Evolutionary conservation across 2,329 filamentous ascomycete genomes (phyloP).

Genomic region (Seiridium unicorne): DNA sequence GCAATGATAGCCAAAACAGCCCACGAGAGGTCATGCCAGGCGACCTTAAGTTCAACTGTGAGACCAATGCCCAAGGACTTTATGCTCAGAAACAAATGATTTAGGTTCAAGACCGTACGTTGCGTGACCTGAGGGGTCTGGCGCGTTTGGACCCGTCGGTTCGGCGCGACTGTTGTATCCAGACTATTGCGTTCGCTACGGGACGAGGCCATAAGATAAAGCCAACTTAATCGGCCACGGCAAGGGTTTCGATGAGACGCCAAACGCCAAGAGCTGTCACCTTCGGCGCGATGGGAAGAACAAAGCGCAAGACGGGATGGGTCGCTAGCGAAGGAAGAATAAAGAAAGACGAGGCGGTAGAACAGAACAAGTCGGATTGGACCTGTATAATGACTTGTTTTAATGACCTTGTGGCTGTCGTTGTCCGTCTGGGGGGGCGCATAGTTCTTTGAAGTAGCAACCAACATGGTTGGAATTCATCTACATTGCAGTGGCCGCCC

Average conservation of each 20-base stretch:
- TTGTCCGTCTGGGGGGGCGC: too few species aligned
- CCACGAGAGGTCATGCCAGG: too few species aligned
- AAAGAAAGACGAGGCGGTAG: too few species aligned
- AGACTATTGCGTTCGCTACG: background rate
- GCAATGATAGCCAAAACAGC: too few species aligned
- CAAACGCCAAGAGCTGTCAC: background rate
- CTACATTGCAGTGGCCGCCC: too few species aligned
- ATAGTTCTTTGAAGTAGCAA: too few species aligned
- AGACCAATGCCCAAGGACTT: background rate
- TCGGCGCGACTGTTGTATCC: background rate
- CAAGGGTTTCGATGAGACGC: too few species aligned
- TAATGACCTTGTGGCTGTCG: background rate
- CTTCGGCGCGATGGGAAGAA: background rate
- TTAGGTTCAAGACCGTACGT: background rate
- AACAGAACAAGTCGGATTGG: too few species aligned
- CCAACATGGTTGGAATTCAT: too few species aligned
- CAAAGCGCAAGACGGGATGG: background rate
- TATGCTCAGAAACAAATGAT: background rate
- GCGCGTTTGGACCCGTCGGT: background rate
- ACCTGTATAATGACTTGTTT: background rate
- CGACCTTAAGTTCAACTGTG: background rate
- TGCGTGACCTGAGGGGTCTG: background rate
- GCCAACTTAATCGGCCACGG: too few species aligned
- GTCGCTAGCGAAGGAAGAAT: background rate
- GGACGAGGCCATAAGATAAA: background rate